Conservation (phyloP, 352 stramenopile genomes). For the Pythium biforme region DNA sequence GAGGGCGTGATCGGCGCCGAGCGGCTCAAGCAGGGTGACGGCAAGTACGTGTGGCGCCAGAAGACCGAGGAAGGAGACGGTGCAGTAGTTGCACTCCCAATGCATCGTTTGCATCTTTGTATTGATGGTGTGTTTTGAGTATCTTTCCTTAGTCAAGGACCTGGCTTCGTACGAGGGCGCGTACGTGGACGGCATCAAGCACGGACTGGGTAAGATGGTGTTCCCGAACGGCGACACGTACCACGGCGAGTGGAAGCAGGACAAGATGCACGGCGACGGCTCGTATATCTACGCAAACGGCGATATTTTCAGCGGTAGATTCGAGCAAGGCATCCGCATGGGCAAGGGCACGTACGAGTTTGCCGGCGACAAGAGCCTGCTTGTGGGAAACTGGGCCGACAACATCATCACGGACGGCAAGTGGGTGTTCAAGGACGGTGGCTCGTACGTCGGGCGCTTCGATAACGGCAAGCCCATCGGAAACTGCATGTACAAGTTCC, state of each 20-base stretch:
- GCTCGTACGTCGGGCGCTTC: slow-evolving; percentile 82
- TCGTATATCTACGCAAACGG: slow-evolving; percentile 91
- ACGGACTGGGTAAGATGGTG: slow-evolving; percentile 89
- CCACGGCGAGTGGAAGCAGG: slow-evolving; percentile 85
- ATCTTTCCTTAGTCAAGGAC: slow-evolving; percentile 44
- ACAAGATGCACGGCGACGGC: slow-evolving; percentile 87
- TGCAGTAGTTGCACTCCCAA: background rate
- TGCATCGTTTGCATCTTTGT: too few relatives aligned
- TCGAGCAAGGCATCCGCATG: slow-evolving; percentile 73
- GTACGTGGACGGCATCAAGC: slow-evolving; percentile 84
- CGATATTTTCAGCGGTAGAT: slow-evolving; percentile 90
- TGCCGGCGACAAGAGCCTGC: slow-evolving; percentile 69
- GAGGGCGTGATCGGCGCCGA: slow-evolving; percentile 82
- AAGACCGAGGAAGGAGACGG: slow-evolving; percentile 64
- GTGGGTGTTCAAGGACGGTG: slow-evolving; percentile 90
- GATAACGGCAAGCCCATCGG: slow-evolving; percentile 86
- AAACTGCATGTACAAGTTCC: slow-evolving; percentile 86
- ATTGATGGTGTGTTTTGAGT: too few relatives aligned
- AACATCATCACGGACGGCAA: slow-evolving; percentile 88
- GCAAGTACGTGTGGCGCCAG: slow-evolving; percentile 88
- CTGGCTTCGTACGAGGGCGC: slow-evolving; percentile 82
- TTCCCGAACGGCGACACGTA: slow-evolving; percentile 91
- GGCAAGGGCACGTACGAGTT: slow-evolving; percentile 91
- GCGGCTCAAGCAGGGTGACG: slow-evolving; percentile 79
- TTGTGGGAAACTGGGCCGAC: slow-evolving; percentile 86